Base-by-base conservation (phyloP, 2,329 filamentous ascomycete species). In the Alternaria tenuissima region DNA sequence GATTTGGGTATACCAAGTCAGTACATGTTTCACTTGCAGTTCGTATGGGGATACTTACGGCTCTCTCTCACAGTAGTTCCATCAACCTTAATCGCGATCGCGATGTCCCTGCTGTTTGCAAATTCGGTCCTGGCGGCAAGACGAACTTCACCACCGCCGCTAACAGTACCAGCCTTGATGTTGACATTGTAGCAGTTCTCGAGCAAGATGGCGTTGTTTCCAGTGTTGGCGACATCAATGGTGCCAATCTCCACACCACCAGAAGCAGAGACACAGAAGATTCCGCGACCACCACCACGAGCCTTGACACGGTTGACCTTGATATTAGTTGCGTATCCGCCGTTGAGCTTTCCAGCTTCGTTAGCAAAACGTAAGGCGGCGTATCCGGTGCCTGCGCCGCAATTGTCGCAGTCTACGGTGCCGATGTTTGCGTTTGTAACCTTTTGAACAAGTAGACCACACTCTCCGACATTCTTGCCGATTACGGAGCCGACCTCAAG, bases 141-240 rank as follows among this genome's bases (percentile, higher is more conserved):
- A 3, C 86, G 79, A 7, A 87, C 85, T 71, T 87, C 85, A 0
- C 86, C 86, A 1, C 86, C 85, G 2, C 85, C 83, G 26, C 80
- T 82, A 24, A 88, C 82, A 3, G 78, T 83, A 0, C 86, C 86
- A 18, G 81, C 81, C 2, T 70, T 74, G 68, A 87, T 86, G 1
- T 76, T 73, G 32, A 88, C 63, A 52, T 85, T 84, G 71, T 87
- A 87, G 76, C 86, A 87, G 72, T 88, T 88, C 79, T 88, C 85
- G 28, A 88, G 83, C 1, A 88, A 78, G 20, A 87, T 80, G 0
- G 85, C 82, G 57, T 87, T 87, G 68, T 85, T 86, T 0, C 81
- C 85, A 48, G 86, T 87, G 64, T 78, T 75, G 0, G 83, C 80
- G 1, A 87, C 77, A 63, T 87, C 84, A 18, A 87, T 74, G 5